Percentiles rank a stretch among this genome's conserved stretches.
Evolutionary conservation across 371 early-diverging fungal species (phyloP).

Genomic region (Mucor plumbeus): DNA sequence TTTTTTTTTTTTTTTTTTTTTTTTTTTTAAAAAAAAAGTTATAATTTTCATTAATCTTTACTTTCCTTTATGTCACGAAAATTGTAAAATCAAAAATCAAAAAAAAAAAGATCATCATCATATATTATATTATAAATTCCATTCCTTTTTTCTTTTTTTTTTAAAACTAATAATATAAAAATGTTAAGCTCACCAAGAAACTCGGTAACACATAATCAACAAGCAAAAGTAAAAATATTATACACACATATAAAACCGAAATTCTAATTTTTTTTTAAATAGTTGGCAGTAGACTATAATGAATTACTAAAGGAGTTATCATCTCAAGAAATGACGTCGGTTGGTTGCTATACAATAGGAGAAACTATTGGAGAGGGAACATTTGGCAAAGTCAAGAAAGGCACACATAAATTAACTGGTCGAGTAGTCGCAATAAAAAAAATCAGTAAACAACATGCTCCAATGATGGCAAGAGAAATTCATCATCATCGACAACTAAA

Average conservation of each 20-base stretch:
- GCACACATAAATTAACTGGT: slow-evolving; percentile 78
- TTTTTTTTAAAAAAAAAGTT: neutral
- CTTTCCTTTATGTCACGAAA: slow-evolving; percentile 17
- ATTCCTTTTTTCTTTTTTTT: slow-evolving; percentile 12
- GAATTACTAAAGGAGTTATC: slow-evolving; percentile 55
- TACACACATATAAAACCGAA: slow-evolving; percentile 1
- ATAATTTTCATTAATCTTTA: neutral
- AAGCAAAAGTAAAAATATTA: slow-evolving; percentile 29
- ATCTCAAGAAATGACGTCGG: slow-evolving; percentile 44
- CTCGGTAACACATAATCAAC: slow-evolving; percentile 30
- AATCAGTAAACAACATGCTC: slow-evolving; percentile 78
- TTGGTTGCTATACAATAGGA: slow-evolving; percentile 59
- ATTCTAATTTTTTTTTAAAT: neutral
- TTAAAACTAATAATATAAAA: neutral
- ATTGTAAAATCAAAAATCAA: slow-evolving; percentile 1
- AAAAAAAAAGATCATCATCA: neutral
- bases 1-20: slow-evolving; percentile 10
- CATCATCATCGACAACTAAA: slow-evolving; percentile 85
- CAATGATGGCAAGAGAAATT: slow-evolving; percentile 81
- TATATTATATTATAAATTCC: slow-evolving; percentile 2
- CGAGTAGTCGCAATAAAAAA: slow-evolving; percentile 84
- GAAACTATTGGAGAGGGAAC: slow-evolving; percentile 65
- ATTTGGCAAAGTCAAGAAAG: slow-evolving; percentile 89
- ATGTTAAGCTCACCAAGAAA: slow-evolving; percentile 32
- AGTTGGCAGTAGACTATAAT: slow-evolving; percentile 37